Evolutionary conservation across 1,284 basidiomycete species (phyloP).

Genomic region (Neonothopanus nambi): DNA sequence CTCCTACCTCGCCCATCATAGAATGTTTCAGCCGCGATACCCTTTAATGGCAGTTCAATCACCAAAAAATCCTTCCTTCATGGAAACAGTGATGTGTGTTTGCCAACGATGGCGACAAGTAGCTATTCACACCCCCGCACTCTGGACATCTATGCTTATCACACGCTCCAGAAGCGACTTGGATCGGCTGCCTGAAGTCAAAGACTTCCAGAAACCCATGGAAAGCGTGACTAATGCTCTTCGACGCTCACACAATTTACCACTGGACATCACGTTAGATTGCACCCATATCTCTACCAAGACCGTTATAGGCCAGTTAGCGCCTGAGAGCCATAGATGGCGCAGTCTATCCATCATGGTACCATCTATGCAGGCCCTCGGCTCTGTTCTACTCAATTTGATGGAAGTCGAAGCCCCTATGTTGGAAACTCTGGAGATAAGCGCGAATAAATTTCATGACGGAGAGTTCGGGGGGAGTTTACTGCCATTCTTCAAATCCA

Average conservation of each 20-base stretch:
- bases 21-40: conserved; percentile 14
- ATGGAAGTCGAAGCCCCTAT: conserved; percentile 14
- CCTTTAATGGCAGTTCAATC: conserved; percentile 14
- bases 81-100: conserved; percentile 14
- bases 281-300: conserved; percentile 14
- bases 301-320: conserved; percentile 12
- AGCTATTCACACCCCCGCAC: conserved; percentile 16
- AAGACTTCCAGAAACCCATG: conserved; percentile 15
- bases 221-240: conserved; percentile 14
- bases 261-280: conserved; percentile 16
- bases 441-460: conserved; percentile 17
- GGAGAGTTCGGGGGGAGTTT: conserved; percentile 1
- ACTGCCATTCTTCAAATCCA: conserved; percentile 12
- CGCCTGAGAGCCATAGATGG: conserved; percentile 14
- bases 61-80: conserved; percentile 14
- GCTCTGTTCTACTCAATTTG: conserved; percentile 7
- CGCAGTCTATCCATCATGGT: conserved; percentile 16
- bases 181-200: conserved; percentile 12
- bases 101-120: conserved; percentile 19
- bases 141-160: conserved; percentile 16
- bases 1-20: conserved; percentile 13
- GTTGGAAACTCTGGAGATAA: conserved; percentile 17
- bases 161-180: conserved; percentile 14
- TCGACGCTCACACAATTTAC: conserved; percentile 15
- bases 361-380: conserved; percentile 11